Base-by-base conservation (phyloP, 371 early-diverging fungal species). In the Saksenaea oblongispora region DNA sequence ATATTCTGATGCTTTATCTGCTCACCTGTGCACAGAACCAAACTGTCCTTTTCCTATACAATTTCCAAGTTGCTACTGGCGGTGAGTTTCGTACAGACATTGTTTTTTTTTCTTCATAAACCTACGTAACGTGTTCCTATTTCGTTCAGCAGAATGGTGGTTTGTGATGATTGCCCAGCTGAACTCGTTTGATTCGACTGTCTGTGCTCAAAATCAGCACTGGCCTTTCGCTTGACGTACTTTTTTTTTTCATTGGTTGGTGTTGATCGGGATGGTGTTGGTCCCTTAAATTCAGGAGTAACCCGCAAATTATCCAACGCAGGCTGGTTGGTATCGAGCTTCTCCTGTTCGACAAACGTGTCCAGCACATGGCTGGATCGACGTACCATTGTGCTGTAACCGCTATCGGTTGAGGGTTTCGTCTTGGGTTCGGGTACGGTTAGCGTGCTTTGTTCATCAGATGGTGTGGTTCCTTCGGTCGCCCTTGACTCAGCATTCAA, bases 41-140 rank as follows among this genome's bases (percentile, higher is more conserved):
- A 93, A 94, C 56, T 93, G 93, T 5, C 95, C 95, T 63, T 90
- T 86, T 5, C 95, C 95, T 42, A 95, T 91, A 62, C 92, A 93
- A 66, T 93, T 90, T 5, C 95, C 94, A 9, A 92, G 84, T 74
- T 91, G 90, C 79, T 84, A 70, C 31, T 47, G 8, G 27, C 24
- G 42, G 36, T 41, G 54, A 44, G n/a, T n/a, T 14, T 27, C n/a
- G 56, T 17, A 47, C 11, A 28, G n/a, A 53, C 1, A 47, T 5
- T 41, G 34, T n/a, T n/a, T 10, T 51, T 18, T 11, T 5, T 22
- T 22, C 9, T 9, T 18, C 11, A 34, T 17, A 54, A 56, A 59
- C 65, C 55, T 65, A 65, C 65, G 44, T 58, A 65, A 17, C 44
- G 41, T 0, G 65, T 44, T 11, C 31, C 42, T 14, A 54, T 22